phyloP scores from a whole-genome alignment of 2,329 filamentous ascomycete genomes.

The Beauveria medogensis region DNA sequence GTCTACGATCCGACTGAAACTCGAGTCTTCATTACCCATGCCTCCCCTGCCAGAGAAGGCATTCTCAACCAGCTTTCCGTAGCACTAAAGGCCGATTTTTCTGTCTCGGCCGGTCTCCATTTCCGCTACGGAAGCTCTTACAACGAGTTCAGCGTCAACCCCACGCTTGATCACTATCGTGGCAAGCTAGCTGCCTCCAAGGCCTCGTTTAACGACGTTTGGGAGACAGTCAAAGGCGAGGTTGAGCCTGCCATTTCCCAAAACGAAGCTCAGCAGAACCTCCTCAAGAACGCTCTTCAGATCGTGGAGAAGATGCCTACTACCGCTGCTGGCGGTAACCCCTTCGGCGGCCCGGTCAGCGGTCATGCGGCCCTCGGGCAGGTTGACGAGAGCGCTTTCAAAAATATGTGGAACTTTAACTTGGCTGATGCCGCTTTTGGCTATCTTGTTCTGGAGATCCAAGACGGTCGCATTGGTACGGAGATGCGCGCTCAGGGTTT shows the following conservation, averaged over 20 bases:
- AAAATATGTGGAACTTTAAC: constrained; percentile 99
- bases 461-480: constrained; percentile 90
- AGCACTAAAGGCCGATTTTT: constrained; percentile 95
- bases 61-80: constrained; percentile 97
- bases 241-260: constrained; percentile 90
- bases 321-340: constrained; percentile 90
- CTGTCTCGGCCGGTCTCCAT: constrained; percentile 91
- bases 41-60: constrained; percentile 90
- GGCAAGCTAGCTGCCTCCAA: constrained; percentile 97
- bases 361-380: constrained; percentile 69
- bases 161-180: constrained; percentile 93
- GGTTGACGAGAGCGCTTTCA: constrained; percentile 97
- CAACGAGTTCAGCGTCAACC: constrained; percentile 99
- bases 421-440: constrained; percentile 95
- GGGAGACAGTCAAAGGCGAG: constrained; percentile 96
- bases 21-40: constrained; percentile 91
- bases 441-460: constrained; percentile 89
- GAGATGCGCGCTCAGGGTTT: constrained; percentile 99
- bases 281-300: constrained; percentile 82
- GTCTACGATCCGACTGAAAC: constrained; percentile 98
- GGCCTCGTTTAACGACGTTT: constrained; percentile 97
- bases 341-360: constrained; percentile 79
- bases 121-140: constrained; percentile 99
- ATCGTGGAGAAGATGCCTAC: constrained; percentile 98
- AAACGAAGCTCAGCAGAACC: constrained; percentile 87